phyloP scores from a whole-genome alignment of 176 grass and related monocot genomes.

The Zoysia pacifica region DNA sequence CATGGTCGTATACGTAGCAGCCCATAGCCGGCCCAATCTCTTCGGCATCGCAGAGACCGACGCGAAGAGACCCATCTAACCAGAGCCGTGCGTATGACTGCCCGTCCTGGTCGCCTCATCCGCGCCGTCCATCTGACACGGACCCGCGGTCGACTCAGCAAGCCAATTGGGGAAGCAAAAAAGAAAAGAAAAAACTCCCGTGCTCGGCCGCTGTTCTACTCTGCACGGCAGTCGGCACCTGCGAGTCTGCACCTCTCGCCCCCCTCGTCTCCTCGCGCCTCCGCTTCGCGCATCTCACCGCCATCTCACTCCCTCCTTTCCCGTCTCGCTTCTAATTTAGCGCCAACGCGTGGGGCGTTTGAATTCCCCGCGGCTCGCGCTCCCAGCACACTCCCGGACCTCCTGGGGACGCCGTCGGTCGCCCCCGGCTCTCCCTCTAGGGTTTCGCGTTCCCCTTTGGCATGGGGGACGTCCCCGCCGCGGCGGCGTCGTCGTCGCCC shows the following conservation, averaged over 20 bases:
- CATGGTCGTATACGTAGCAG: no score
- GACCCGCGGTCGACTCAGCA: conserved; percentile 6
- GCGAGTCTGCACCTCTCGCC: conserved; percentile 12
- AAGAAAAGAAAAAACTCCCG: conserved; percentile 8
- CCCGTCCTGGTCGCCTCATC: background rate
- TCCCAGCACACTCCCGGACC: conserved; percentile 31
- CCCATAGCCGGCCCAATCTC: no score
- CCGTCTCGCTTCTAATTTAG: conserved; percentile 55
- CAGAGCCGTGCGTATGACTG: conserved; percentile 15
- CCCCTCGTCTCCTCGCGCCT: conserved; percentile 25
- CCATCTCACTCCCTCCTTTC: conserved; percentile 46
- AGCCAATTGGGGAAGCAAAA: conserved; percentile 1
- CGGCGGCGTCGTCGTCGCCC: conserved; percentile 19
- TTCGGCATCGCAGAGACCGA: no score
- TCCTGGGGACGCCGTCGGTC: conserved; percentile 36
- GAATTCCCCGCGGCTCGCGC: conserved; percentile 45
- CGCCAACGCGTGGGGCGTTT: conserved; percentile 70
- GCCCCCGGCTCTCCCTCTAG: conserved; percentile 27
- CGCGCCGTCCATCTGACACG: conserved; percentile 37
- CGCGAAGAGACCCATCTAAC: background rate
- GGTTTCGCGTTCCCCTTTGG: conserved; percentile 32
- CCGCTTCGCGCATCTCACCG: conserved; percentile 56
- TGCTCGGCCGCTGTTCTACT: conserved; percentile 44
- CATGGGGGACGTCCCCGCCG: conserved; percentile 49
- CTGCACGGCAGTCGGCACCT: background rate